A percentile compares a stretch with the other conserved stretches of the same genome.
phyloP scores from a whole-genome alignment of 2,329 filamentous ascomycete genomes.

The Phyllosticta ampelicida region DNA sequence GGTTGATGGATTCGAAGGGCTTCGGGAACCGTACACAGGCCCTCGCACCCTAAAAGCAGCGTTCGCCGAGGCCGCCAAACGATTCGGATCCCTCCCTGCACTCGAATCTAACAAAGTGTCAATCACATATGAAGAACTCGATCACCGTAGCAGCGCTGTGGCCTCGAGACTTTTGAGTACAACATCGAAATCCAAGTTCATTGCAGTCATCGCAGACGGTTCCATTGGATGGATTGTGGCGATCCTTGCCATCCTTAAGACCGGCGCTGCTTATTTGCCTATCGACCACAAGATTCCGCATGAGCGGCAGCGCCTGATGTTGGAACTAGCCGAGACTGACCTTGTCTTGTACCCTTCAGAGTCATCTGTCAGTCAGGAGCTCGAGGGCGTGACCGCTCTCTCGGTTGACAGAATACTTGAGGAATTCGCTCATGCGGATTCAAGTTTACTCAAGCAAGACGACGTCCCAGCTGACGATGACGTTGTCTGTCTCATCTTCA shows the following conservation, averaged over 20 bases:
- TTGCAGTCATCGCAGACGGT: slow-evolving; percentile 10
- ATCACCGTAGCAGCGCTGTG: not conserved
- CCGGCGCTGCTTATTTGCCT: slow-evolving; percentile 9
- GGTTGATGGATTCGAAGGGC: not conserved
- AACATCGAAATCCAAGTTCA: not conserved
- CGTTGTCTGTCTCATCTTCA: slow-evolving; percentile 7
- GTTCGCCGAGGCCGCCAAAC: not conserved
- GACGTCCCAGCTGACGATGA: not conserved
- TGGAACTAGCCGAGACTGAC: not conserved
- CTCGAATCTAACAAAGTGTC: not conserved
- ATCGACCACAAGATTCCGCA: slow-evolving; percentile 10
- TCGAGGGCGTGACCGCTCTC: not conserved
- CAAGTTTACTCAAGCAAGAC: not conserved
- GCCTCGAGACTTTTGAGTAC: not conserved
- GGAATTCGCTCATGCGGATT: not conserved
- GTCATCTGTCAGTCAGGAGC: not conserved
- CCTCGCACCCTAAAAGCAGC: not conserved
- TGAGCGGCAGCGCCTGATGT: slow-evolving; percentile 5
- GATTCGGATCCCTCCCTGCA: not conserved
- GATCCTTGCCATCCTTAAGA: slow-evolving; percentile 6
- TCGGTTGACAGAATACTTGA: not conserved
- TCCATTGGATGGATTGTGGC: slow-evolving; percentile 10
- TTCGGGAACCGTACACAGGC: not conserved
- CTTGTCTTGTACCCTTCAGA: slow-evolving; percentile 1
- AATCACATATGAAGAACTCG: slow-evolving; percentile 6